A percentile compares a stretch with the other conserved stretches of the same genome.
These are phyloP conservation scores for Aspergillus sp. DNA, from an alignment of 2,329 filamentous ascomycete species.

Conservation along the genomic window DNA sequence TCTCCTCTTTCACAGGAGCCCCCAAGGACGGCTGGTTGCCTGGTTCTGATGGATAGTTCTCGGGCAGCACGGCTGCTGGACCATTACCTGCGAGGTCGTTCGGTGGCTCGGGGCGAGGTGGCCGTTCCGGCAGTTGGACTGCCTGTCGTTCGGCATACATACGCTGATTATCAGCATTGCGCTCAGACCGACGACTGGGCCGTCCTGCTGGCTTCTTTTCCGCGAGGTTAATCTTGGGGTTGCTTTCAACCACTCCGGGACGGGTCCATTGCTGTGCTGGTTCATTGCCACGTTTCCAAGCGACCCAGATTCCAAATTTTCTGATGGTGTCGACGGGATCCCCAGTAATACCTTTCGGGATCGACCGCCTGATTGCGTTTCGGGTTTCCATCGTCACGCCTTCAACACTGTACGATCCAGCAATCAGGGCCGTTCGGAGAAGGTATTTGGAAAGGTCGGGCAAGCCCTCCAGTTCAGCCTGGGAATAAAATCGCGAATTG, in stretches of 20 bases:
- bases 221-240: conserved; percentile 38
- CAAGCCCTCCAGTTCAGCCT: conserved; percentile 54
- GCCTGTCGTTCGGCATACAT: conserved; percentile 33
- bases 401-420: conserved; percentile 50
- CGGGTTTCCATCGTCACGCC: conserved; percentile 51
- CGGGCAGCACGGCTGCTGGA: conserved; percentile 15
- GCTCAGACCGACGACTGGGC: conserved; percentile 49
- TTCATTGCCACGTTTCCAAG: conserved; percentile 61
- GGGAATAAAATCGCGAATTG: conserved; percentile 55
- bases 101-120: conserved; percentile 7
- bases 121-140: conserved; percentile 26
- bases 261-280: conserved; percentile 54
- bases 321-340: conserved; percentile 54
- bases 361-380: conserved; percentile 54
- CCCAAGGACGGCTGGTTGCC: conserved; percentile 11
- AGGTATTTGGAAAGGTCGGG: conserved; percentile 53
- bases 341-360: conserved; percentile 51
- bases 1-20: conserved; percentile 20
- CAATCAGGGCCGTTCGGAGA: conserved; percentile 55
- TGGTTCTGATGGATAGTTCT: conserved; percentile 16
- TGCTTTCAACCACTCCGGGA: conserved; percentile 47
- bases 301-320: conserved; percentile 56
- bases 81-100: conserved; percentile 8
- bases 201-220: conserved; percentile 50
- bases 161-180: conserved; percentile 40